Percentiles rank a stretch among this genome's conserved stretches.
Evolutionary conservation across 768 basidiomycete genomes (phyloP).

Genomic region (Punctularia strigosozonata): DNA sequence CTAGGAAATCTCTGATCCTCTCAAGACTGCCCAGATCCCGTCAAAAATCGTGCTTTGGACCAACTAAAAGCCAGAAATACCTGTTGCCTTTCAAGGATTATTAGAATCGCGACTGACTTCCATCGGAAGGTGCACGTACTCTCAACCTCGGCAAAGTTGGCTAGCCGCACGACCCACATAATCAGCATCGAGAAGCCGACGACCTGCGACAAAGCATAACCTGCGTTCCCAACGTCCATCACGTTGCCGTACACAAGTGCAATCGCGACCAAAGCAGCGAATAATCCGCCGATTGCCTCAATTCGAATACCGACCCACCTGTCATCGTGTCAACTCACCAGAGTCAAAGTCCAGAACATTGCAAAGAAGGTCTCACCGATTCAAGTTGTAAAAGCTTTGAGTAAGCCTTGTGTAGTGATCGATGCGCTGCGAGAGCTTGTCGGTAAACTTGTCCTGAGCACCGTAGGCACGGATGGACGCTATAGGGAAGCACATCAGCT

Average conservation of each 20-base stretch:
- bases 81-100: neutral
- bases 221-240: conserved; percentile 11
- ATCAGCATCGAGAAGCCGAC: conserved; percentile 1
- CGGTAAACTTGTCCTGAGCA: conserved; percentile 12
- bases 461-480: conserved; percentile 30
- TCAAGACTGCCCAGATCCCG: conserved; percentile 15
- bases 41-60: neutral
- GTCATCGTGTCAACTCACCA: too few species aligned
- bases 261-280: conserved; percentile 16
- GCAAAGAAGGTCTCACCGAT: neutral
- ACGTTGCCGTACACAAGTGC: conserved; percentile 26
- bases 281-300: conserved; percentile 27
- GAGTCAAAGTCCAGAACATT: neutral
- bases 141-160: neutral
- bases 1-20: conserved; percentile 35
- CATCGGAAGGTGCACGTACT: neutral
- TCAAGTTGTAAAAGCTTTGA: conserved; percentile 21
- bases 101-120: neutral
- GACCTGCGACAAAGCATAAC: conserved; percentile 9
- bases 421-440: conserved; percentile 4
- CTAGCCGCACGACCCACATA: neutral
- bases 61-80: conserved; percentile 11
- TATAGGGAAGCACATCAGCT: conserved; percentile 1
- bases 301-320: conserved; percentile 26
- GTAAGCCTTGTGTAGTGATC: conserved; percentile 13